Percentiles rank a stretch among this genome's conserved stretches.
Conservation (phyloP, 2,329 filamentous ascomycete genomes). For the Arthroderma sp. region DNA sequence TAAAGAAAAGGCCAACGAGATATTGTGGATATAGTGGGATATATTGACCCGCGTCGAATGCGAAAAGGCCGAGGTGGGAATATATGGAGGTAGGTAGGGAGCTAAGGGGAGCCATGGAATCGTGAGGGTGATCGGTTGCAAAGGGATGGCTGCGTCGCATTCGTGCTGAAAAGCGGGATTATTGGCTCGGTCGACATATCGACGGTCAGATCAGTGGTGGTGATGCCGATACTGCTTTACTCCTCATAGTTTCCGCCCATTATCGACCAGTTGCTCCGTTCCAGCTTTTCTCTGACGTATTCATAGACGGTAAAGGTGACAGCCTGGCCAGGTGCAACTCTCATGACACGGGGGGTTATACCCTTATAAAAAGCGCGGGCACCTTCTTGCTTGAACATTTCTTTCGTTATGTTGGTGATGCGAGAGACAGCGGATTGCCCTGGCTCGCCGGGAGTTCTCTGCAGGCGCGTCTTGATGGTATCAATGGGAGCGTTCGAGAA, state of each 20-base stretch:
- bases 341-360: conserved; percentile 94
- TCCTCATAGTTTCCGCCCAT: conserved; percentile 56
- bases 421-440: conserved; percentile 69
- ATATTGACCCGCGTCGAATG: too few relatives aligned
- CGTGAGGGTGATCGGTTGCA: too few relatives aligned
- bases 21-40: too few relatives aligned
- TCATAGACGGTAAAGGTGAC: conserved; percentile 67
- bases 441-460: conserved; percentile 71
- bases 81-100: too few relatives aligned
- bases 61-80: too few relatives aligned
- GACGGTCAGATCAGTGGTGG: too few relatives aligned
- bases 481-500: conserved; percentile 96
- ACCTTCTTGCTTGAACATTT: conserved; percentile 92
- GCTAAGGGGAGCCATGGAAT: too few relatives aligned
- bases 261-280: conserved; percentile 48
- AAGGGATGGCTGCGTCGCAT: too few relatives aligned
- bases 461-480: conserved; percentile 94
- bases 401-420: conserved; percentile 62
- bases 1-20: too few relatives aligned
- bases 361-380: conserved; percentile 96
- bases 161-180: too few relatives aligned
- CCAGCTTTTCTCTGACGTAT: conserved; percentile 58
- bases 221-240: conserved; percentile 14
- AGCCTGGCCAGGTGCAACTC: conserved; percentile 88
- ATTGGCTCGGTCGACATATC: too few relatives aligned